Evolutionary conservation across 306 rosid species (phyloP).

Genomic region (Prunus mongolica): DNA sequence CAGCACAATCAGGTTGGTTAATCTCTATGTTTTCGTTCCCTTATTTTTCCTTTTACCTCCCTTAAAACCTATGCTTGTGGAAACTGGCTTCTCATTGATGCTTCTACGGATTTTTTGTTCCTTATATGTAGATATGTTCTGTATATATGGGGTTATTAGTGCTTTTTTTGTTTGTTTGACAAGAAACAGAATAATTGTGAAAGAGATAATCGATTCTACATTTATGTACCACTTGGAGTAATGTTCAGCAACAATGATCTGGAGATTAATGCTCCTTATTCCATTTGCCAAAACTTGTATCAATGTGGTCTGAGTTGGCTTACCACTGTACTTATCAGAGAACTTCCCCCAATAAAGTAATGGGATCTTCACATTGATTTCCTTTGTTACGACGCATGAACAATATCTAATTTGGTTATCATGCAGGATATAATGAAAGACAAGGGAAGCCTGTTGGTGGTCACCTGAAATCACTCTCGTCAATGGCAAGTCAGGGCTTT

Average conservation of each 20-base stretch:
- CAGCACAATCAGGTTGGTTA: constrained; percentile 42
- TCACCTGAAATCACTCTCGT: constrained; percentile 18
- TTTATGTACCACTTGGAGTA: not conserved
- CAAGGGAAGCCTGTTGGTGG: constrained; percentile 30
- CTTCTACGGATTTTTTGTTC: not conserved
- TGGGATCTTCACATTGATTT: constrained; percentile 4
- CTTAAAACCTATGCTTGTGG: not conserved
- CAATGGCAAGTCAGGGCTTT: constrained; percentile 36
- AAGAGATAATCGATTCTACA: not conserved
- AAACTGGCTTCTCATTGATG: not conserved
- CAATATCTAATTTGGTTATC: constrained; percentile 23
- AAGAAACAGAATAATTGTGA: not conserved
- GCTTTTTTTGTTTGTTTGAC: too few species aligned
- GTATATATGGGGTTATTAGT: not conserved
- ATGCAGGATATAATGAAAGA: constrained; percentile 27
- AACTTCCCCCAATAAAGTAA: constrained; percentile 2
- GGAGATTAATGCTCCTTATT: not conserved
- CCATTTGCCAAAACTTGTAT: not conserved
- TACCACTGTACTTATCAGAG: not conserved
- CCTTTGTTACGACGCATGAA: constrained; percentile 13
- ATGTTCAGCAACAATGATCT: not conserved
- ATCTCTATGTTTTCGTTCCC: not conserved
- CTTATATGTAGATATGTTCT: not conserved
- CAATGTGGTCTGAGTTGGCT: not conserved
- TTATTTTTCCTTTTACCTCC: not conserved